Base-by-base conservation (phyloP, 345 rosid species). In the Linum trigynum region DNA sequence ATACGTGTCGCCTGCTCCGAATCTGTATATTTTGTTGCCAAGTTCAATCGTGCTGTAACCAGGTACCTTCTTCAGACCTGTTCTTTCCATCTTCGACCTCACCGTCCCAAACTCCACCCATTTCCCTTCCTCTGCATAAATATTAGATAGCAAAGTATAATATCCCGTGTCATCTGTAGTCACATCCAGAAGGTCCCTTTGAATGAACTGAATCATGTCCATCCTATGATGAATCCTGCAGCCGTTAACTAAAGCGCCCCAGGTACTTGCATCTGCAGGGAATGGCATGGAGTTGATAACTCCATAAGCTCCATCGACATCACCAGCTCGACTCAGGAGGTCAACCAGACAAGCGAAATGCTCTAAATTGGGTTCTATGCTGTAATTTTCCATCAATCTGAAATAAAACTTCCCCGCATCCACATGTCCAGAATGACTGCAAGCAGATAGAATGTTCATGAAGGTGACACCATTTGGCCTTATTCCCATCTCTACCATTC, bases 341-440 rank as follows among this genome's bases (percentile, higher is more conserved):
- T 92, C 98, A 38, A 90, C 81, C 80, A 83, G 67, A 69, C 97
- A 92, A 36, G 94, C 87, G 43, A 71, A 83, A 69, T 92, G 97
- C 70, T 90, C 97, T 11, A 77, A 79, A 71, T 77, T 71, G 4
- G 97, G 91, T 57, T 71, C 77, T 57, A 89, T 74, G 59, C 77
- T 85, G 16, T 76, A 84, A 48, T 78, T 71, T 71, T 66, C 75
- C 94, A 89, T 86, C 60, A 60, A 74, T 66, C 82, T 69, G 37
- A 86, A 85, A 74, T 78, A 92, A 66, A 59, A 71, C 63, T 77
- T 83, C 45, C 97, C 97, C 67, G 77, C 74, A 76, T 86, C 79
- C 17, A 84, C 75, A 3, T 72, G 79, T 69, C 97, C 97, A 53
- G 89, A 78, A 77, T 90, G 98, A 74, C 90, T 79, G 75, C 98